A percentile compares a stretch with the other conserved stretches of the same genome.
These are phyloP conservation scores for Mycena rosella DNA, from an alignment of 768 basidiomycete species.

Conservation along the genomic window DNA sequence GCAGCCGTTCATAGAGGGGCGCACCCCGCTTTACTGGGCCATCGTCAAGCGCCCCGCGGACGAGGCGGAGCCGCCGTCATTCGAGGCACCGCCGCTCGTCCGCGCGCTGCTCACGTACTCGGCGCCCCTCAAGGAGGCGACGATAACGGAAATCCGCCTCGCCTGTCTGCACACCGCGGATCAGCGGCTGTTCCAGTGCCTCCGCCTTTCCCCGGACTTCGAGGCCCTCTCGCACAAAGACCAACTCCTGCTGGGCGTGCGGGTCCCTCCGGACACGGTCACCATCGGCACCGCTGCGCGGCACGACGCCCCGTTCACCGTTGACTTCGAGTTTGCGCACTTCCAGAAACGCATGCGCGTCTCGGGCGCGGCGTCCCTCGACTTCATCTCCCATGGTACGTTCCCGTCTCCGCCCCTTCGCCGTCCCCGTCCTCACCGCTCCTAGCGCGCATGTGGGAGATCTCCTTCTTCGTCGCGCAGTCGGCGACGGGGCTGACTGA, in stretches of 20 bases:
- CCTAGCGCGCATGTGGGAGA: constrained; percentile 52
- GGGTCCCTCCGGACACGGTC: constrained; percentile 48
- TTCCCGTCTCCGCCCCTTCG: no score
- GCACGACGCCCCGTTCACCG: constrained; percentile 53
- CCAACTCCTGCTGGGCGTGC: constrained; percentile 29
- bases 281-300: constrained; percentile 49
- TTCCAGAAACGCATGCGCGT: constrained; percentile 67
- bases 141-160: constrained; percentile 57
- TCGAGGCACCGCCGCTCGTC: constrained; percentile 45
- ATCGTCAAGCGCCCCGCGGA: constrained; percentile 56
- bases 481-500: background rate
- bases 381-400: constrained; percentile 64
- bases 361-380: constrained; percentile 51
- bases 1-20: constrained; percentile 60
- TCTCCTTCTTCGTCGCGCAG: constrained; percentile 45
- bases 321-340: constrained; percentile 50
- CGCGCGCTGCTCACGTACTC: constrained; percentile 52
- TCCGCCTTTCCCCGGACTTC: constrained; percentile 51
- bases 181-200: constrained; percentile 54
- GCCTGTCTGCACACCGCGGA: constrained; percentile 61
- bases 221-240: constrained; percentile 41
- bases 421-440: background rate
- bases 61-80: constrained; percentile 3
- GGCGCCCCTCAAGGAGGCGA: constrained; percentile 43
- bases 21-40: constrained; percentile 66